These are phyloP conservation scores for Neoascochyta sp. DNA, from an alignment of 2,329 filamentous ascomycete species.

Conservation along the genomic window DNA sequence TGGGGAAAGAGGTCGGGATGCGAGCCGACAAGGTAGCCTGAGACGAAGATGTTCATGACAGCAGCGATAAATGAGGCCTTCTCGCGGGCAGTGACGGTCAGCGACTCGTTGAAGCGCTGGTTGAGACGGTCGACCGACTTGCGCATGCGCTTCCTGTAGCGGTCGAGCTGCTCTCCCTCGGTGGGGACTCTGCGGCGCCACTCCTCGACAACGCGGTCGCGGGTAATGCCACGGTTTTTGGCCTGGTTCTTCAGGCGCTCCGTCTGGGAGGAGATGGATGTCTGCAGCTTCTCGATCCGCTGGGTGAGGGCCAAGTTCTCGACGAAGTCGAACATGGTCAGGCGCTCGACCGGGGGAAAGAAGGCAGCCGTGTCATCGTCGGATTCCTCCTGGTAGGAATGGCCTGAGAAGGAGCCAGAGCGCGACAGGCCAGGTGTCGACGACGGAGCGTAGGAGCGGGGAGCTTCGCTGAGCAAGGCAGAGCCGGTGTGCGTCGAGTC, in stretches of 20 bases:
- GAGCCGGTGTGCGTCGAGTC: slow-evolving; percentile 25
- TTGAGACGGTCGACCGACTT: slow-evolving; percentile 83
- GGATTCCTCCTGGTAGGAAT: slow-evolving; percentile 81
- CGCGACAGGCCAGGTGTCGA: slow-evolving; percentile 63
- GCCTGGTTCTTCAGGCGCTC: slow-evolving; percentile 83
- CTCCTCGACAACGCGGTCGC: slow-evolving; percentile 85
- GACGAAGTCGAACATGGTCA: slow-evolving; percentile 88
- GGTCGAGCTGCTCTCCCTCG: slow-evolving; percentile 87
- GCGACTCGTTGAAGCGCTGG: slow-evolving; percentile 82
- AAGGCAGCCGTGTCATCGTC: slow-evolving; percentile 61
- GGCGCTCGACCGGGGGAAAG: slow-evolving; percentile 81
- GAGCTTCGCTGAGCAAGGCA: slow-evolving; percentile 39
- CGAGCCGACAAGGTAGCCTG: slow-evolving; percentile 86
- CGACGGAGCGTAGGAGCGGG: slow-evolving; percentile 45
- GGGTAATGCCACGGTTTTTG: slow-evolving; percentile 73
- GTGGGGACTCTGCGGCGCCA: slow-evolving; percentile 83
- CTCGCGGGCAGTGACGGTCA: slow-evolving; percentile 81
- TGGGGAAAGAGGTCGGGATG: slow-evolving; percentile 81
- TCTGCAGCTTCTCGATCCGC: slow-evolving; percentile 86
- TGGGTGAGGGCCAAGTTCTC: slow-evolving; percentile 89
- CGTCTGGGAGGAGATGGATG: slow-evolving; percentile 74
- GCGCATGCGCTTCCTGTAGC: slow-evolving; percentile 84
- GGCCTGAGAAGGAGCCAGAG: slow-evolving; percentile 76
- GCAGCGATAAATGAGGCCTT: slow-evolving; percentile 96
- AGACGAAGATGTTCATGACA: slow-evolving; percentile 96